A percentile compares a stretch with the other conserved stretches of the same genome.
Conservation (phyloP, 176 grass and related monocot genomes). For the Aegilops tauschii region DNA sequence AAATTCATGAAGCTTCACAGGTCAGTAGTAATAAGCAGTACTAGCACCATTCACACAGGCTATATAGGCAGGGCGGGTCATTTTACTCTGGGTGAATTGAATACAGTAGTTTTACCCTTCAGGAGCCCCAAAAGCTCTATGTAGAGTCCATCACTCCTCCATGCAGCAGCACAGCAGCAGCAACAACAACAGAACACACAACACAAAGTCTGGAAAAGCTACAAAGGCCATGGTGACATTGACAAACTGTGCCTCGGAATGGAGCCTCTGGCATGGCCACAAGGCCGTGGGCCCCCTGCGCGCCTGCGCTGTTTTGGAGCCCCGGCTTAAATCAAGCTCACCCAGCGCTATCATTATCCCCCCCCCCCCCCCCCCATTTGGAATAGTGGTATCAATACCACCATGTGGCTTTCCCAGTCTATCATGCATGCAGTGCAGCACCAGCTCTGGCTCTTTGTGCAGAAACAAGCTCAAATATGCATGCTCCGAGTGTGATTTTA, state of each 20-base stretch:
- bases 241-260: conserved; percentile 52
- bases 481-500: background rate
- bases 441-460: background rate
- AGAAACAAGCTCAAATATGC: background rate
- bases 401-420: conserved; percentile 24
- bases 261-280: conserved; percentile 38
- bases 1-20: conserved; percentile 21
- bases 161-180: background rate
- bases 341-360: conserved; percentile 38
- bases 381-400: conserved; percentile 30
- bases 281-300: conserved; percentile 14
- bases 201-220: conserved; percentile 48
- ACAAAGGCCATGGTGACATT: conserved; percentile 41
- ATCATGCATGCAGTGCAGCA: background rate
- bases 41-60: background rate
- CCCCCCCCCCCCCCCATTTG: background rate
- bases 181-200: conserved; percentile 32
- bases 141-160: conserved; percentile 14
- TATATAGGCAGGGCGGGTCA: no score
- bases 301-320: conserved; percentile 26
- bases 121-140: conserved; percentile 2
- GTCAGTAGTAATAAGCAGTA: background rate
- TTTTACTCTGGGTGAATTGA: background rate
- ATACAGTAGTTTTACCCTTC: background rate
- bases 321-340: conserved; percentile 32